Percentiles rank a stretch among this genome's conserved stretches.
These are phyloP conservation scores for Skeletonema costatum DNA, from an alignment of 108 stramenopile genomes.

Conservation along the genomic window DNA sequence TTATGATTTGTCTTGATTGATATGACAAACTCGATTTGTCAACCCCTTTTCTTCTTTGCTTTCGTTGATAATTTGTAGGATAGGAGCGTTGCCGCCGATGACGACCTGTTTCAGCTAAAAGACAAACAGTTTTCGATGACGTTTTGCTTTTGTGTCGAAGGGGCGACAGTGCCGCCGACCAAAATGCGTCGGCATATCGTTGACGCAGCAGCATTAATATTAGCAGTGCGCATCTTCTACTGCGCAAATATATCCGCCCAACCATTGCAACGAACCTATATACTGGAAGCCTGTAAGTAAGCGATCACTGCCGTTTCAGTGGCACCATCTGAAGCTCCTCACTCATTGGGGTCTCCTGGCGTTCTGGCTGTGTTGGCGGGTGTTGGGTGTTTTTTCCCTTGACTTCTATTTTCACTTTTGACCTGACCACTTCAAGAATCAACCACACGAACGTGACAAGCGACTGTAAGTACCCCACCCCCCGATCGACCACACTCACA, in stretches of 20 bases:
- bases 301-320: too few species aligned
- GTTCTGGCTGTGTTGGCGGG: too few species aligned
- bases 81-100: not conserved
- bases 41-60: not conserved
- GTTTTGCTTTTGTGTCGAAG: not conserved
- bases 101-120: not conserved
- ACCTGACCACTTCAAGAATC: too few species aligned
- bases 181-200: not conserved
- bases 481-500: too few species aligned
- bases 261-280: not conserved
- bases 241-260: not conserved
- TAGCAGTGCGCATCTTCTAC: not conserved
- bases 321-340: too few species aligned
- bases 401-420: too few species aligned
- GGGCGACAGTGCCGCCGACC: not conserved
- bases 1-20: not conserved
- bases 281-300: too few species aligned
- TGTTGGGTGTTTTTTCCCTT: too few species aligned
- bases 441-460: too few species aligned
- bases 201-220: not conserved
- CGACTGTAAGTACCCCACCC: too few species aligned
- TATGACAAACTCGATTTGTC: not conserved
- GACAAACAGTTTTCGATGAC: not conserved
- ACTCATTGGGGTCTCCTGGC: too few species aligned
- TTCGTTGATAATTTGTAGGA: constrained; percentile 4